Conservation (phyloP, 768 basidiomycete genomes). For the Cystofilobasidium bisporidii region DNA sequence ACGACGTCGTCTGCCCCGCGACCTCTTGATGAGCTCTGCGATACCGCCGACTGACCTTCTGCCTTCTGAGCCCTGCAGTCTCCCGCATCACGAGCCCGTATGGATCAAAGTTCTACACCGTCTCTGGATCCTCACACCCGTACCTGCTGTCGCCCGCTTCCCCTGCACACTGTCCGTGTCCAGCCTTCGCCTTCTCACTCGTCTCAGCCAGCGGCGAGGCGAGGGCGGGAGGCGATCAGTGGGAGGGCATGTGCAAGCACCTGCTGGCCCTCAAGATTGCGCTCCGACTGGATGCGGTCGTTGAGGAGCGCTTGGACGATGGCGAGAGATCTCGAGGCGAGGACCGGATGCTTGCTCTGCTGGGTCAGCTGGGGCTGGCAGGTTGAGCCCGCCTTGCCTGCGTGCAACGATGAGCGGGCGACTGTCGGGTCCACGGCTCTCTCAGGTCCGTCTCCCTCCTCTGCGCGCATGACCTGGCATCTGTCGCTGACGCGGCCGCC, state of each 20-base stretch:
- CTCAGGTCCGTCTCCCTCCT: too few species aligned
- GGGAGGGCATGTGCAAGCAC: not conserved
- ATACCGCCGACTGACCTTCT: not conserved
- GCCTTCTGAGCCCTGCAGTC: not conserved
- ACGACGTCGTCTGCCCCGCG: not conserved
- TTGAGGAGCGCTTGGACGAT: not conserved
- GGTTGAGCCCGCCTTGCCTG: too few species aligned
- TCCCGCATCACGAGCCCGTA: not conserved
- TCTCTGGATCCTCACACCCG: not conserved
- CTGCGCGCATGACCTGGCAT: too few species aligned
- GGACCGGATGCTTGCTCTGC: not conserved
- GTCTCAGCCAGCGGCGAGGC: not conserved
- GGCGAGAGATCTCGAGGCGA: not conserved
- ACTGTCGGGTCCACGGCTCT: too few species aligned
- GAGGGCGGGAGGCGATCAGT: not conserved
- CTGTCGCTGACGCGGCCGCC: too few species aligned
- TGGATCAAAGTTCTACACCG: not conserved
- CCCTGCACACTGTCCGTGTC: not conserved
- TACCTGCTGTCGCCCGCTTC: not conserved
- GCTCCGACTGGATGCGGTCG: not conserved
- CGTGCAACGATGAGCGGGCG: too few species aligned
- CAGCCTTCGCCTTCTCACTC: constrained; percentile 7
- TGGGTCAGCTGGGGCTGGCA: too few species aligned
- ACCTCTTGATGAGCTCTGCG: not conserved
- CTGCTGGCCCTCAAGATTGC: not conserved